phyloP scores from a whole-genome alignment of 139 green algal species.

The Chlorella sp. region DNA sequence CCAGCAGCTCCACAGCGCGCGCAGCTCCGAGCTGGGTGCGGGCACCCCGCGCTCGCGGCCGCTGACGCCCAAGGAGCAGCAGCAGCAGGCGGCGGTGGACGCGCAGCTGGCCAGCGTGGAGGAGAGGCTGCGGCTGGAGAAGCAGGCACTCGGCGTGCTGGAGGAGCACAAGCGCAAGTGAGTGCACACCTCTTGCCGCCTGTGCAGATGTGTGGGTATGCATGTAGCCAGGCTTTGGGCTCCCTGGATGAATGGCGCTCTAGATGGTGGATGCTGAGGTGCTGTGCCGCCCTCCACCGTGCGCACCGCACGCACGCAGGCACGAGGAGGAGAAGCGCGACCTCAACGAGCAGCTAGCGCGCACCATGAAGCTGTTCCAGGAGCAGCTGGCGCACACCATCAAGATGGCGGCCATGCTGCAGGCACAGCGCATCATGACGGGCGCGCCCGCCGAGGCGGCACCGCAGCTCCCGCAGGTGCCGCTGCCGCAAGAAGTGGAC shows the following conservation, averaged over 20 bases:
- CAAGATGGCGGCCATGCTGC: slow-evolving; percentile 41
- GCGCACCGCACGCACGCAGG: no score
- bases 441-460: neutral
- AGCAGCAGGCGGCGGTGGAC: neutral
- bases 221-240: neutral
- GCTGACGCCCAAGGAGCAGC: neutral
- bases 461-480: slow-evolving; percentile 4
- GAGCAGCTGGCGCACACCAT: slow-evolving; percentile 40
- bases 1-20: neutral
- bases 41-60: neutral
- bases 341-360: slow-evolving; percentile 29
- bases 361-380: slow-evolving; percentile 40
- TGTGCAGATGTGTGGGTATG: neutral
- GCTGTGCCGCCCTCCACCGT: no score
- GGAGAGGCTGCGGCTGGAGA: neutral
- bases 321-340: slow-evolving; percentile 26
- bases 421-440: slow-evolving; percentile 36
- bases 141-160: slow-evolving; percentile 13
- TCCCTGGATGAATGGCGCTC: no score
- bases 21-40: neutral
- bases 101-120: neutral
- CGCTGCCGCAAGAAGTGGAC: slow-evolving; percentile 22
- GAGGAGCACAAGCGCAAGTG: slow-evolving; percentile 21
- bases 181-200: neutral
- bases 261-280: no score